Evolutionary conservation across 2,329 filamentous ascomycete genomes (phyloP).

Genomic region (Trichoderma oligosporum): DNA sequence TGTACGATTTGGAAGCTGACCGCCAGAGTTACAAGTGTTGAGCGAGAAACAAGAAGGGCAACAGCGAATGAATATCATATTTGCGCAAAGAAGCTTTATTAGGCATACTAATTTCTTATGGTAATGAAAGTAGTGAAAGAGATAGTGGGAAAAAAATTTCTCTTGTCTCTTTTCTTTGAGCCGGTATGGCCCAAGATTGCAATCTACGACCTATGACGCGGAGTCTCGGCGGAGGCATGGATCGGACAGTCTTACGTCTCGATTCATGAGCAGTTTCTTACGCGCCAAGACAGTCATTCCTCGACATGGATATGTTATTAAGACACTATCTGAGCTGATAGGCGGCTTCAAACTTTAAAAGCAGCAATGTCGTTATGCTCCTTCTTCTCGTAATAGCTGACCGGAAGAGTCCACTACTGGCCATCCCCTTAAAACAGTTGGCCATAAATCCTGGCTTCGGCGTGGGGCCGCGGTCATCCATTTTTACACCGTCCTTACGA

Average conservation of each 20-base stretch:
- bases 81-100: neutral
- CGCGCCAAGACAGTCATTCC: neutral
- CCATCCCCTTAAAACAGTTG: neutral
- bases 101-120: neutral
- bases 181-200: neutral
- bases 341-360: neutral
- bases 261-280: too few relatives aligned
- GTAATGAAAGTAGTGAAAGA: neutral
- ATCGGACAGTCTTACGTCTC: neutral
- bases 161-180: too few relatives aligned
- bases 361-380: neutral
- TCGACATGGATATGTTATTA: neutral
- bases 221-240: neutral
- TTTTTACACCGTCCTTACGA: constrained; percentile 6
- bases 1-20: neutral
- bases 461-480: constrained; percentile 15
- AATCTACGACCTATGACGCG: neutral
- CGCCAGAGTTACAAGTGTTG: neutral
- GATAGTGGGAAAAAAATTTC: too few relatives aligned
- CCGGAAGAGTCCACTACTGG: neutral
- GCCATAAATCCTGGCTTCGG: constrained; percentile 5
- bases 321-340: neutral
- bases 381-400: neutral
- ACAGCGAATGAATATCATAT: neutral
- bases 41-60: neutral